A percentile compares a stretch with the other conserved stretches of the same genome.
phyloP scores from a whole-genome alignment of 176 grass and related monocot genomes.

The Oryza coarctata region DNA sequence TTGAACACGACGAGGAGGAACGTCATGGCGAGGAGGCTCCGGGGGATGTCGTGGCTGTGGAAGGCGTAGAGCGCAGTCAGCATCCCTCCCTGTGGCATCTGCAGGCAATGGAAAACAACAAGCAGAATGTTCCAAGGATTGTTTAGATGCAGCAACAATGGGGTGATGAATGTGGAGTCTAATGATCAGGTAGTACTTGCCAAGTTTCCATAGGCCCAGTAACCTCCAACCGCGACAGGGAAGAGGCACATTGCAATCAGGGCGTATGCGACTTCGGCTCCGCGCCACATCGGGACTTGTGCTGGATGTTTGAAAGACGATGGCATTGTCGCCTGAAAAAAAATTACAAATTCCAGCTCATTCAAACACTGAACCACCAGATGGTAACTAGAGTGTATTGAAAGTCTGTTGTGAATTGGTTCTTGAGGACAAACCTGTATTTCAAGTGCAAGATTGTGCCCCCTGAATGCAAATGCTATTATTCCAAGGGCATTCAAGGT shows the following conservation, averaged over 20 bases:
- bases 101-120: conserved; percentile 34
- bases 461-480: conserved; percentile 94
- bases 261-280: conserved; percentile 80
- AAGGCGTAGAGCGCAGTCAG: conserved; percentile 77
- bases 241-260: conserved; percentile 92
- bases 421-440: conserved; percentile 66
- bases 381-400: neutral
- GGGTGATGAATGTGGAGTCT: neutral
- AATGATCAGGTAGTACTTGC: conserved; percentile 56
- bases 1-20: conserved; percentile 94
- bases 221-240: conserved; percentile 87
- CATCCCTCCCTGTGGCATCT: conserved; percentile 91
- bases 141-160: conserved; percentile 13
- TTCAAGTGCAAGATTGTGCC: conserved; percentile 94
- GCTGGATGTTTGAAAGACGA: conserved; percentile 95
- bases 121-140: conserved; percentile 3
- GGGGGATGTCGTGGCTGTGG: conserved; percentile 76
- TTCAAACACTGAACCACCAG: neutral
- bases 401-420: neutral
- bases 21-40: conserved; percentile 62
- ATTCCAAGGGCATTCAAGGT: conserved; percentile 88
- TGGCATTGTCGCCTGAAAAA: conserved; percentile 86
- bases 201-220: conserved; percentile 94
- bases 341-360: neutral
- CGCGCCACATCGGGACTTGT: conserved; percentile 98